A percentile compares a stretch with the other conserved stretches of the same genome.
Conservation (phyloP, 108 stramenopile species). For the Cyclotella sp. region DNA sequence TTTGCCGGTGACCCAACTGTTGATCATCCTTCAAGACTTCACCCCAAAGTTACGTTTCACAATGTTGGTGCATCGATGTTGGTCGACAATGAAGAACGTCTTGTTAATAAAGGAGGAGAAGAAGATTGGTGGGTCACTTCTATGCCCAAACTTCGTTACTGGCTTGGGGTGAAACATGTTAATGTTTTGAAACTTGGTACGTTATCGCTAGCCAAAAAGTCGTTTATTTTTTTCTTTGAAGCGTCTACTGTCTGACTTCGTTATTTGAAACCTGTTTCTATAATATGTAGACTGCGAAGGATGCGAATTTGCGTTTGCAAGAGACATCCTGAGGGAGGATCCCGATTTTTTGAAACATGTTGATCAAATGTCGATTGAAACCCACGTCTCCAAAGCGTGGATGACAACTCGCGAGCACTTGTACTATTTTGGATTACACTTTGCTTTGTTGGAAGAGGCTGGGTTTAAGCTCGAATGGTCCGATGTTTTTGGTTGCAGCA, state of each 20-base stretch:
- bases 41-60: constrained; percentile 66
- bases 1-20: constrained; percentile 74
- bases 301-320: constrained; percentile 61
- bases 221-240: too few relatives aligned
- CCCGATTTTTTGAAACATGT: constrained; percentile 62
- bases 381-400: constrained; percentile 69
- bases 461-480: constrained; percentile 59
- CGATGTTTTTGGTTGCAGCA: constrained; percentile 45
- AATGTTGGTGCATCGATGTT: constrained; percentile 62
- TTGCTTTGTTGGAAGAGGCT: constrained; percentile 69
- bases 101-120: constrained; percentile 40
- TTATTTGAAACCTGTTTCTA: too few relatives aligned
- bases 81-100: constrained; percentile 60
- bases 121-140: constrained; percentile 61
- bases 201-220: too few relatives aligned
- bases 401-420: constrained; percentile 57
- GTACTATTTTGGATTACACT: constrained; percentile 68
- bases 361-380: constrained; percentile 68
- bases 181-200: constrained; percentile 46
- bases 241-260: too few relatives aligned
- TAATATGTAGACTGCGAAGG: constrained; percentile 60
- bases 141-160: constrained; percentile 55
- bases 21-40: constrained; percentile 62
- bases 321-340: constrained; percentile 69
- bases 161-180: constrained; percentile 49